phyloP scores from a whole-genome alignment of 2,329 filamentous ascomycete genomes.

The Xylaria sp. region DNA sequence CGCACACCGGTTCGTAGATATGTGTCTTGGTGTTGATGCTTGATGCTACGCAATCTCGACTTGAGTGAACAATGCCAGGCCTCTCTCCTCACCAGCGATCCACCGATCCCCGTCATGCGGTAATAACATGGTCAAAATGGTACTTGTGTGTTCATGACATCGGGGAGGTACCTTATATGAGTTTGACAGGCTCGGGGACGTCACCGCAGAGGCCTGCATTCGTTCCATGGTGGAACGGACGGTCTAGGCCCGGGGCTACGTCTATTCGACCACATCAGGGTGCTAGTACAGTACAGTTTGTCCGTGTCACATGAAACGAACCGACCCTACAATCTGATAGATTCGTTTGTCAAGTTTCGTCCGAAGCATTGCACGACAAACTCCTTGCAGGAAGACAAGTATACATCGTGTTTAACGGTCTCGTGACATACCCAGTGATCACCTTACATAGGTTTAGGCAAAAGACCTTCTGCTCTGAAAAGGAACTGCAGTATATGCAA shows the following conservation, averaged over 20 bases:
- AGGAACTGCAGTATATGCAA: constrained; percentile 3
- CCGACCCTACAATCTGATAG: not conserved
- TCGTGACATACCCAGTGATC: constrained; percentile 20
- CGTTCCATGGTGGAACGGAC: constrained; percentile 18
- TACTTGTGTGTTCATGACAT: not conserved
- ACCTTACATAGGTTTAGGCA: constrained; percentile 14
- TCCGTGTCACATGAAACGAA: constrained; percentile 21
- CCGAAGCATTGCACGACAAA: constrained; percentile 19
- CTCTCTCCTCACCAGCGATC: constrained; percentile 18
- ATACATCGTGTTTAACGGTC: constrained; percentile 8
- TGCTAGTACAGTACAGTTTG: constrained; percentile 12
- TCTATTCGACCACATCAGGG: constrained; percentile 5
- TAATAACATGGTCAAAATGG: not conserved
- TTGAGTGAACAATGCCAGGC: constrained; percentile 29
- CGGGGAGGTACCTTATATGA: not conserved
- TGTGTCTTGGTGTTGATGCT: constrained; percentile 15
- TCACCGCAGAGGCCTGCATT: not conserved
- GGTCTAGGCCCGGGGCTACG: constrained; percentile 19
- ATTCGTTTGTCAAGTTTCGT: constrained; percentile 1
- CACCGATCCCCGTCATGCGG: constrained; percentile 11
- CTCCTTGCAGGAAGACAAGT: constrained; percentile 21
- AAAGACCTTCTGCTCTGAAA: constrained; percentile 6
- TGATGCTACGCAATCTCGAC: constrained; percentile 26
- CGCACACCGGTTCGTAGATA: constrained; percentile 12
- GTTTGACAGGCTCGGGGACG: not conserved